Evolutionary conservation across 495 filamentous ascomycete species (phyloP).

Genomic region (Pseudevernia furfuracea): DNA sequence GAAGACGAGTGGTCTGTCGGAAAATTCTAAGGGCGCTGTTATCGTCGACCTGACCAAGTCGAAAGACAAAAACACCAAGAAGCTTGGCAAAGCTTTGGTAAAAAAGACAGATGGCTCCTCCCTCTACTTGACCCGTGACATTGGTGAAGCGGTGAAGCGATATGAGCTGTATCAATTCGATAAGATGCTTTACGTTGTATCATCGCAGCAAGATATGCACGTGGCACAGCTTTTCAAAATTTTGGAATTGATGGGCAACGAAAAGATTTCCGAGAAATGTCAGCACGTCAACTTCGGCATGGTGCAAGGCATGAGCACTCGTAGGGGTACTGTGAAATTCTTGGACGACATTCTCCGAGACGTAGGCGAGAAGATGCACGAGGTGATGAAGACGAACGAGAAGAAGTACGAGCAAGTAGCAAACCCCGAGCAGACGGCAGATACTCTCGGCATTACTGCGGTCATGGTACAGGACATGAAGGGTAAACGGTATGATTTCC

Average conservation of each 20-base stretch:
- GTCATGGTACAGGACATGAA: slow-evolving; percentile 70
- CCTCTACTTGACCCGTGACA: slow-evolving; percentile 65
- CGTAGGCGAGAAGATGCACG: slow-evolving; percentile 63
- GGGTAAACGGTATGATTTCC: slow-evolving; percentile 51
- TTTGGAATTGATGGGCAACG: slow-evolving; percentile 57
- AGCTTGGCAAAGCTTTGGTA: slow-evolving; percentile 61
- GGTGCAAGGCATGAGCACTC: slow-evolving; percentile 62
- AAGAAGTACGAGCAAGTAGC: slow-evolving; percentile 58
- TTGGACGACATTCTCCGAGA: slow-evolving; percentile 59
- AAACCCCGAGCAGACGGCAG: slow-evolving; percentile 48
- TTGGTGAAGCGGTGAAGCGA: slow-evolving; percentile 58
- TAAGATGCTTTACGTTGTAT: slow-evolving; percentile 71
- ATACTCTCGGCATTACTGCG: slow-evolving; percentile 55
- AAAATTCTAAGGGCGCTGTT: slow-evolving; percentile 79
- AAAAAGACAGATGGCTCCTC: slow-evolving; percentile 61
- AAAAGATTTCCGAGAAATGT: slow-evolving; percentile 53
- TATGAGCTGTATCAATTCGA: slow-evolving; percentile 59
- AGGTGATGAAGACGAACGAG: slow-evolving; percentile 59
- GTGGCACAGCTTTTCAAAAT: slow-evolving; percentile 66
- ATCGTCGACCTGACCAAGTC: slow-evolving; percentile 84
- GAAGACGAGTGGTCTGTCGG: slow-evolving; percentile 62
- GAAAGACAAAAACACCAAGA: slow-evolving; percentile 50
- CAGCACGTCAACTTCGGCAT: slow-evolving; percentile 70
- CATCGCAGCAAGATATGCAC: slow-evolving; percentile 64
- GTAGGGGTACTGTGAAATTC: slow-evolving; percentile 63